These are phyloP conservation scores for Backusella tuberculispora DNA, from an alignment of 192 early-diverging fungal genomes.

Conservation along the genomic window DNA sequence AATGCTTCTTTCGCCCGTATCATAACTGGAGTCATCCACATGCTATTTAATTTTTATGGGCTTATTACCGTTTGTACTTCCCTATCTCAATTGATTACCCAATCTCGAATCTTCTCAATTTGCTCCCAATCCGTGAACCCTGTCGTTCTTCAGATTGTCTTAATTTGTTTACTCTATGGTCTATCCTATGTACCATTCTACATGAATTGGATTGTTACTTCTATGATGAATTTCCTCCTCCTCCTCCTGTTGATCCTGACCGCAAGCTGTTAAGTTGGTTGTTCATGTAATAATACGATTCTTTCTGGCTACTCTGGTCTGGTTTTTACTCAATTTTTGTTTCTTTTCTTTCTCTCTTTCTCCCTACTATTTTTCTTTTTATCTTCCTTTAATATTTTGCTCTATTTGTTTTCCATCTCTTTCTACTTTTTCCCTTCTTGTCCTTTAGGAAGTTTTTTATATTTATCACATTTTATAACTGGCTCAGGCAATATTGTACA, in stretches of 20 bases:
- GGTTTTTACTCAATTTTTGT: neutral
- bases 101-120: neutral
- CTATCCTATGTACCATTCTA: no score
- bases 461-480: constrained; percentile 43
- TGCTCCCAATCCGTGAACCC: neutral
- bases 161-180: no score
- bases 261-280: no score
- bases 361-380: neutral
- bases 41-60: no score
- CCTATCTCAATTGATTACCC: no score
- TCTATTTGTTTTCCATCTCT: constrained; percentile 16
- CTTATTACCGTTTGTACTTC: no score
- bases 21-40: neutral
- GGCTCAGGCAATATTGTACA: constrained; percentile 44
- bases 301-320: neutral
- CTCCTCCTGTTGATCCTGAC: no score
- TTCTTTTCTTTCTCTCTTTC: constrained; percentile 21
- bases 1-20: neutral
- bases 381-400: no score
- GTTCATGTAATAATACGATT: no score
- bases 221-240: no score
- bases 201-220: no score
- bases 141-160: no score
- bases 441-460: constrained; percentile 30
- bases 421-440: constrained; percentile 30